These are phyloP conservation scores for Annulohypoxylon moriforme DNA, from an alignment of 495 filamentous ascomycete genomes.

Conservation along the genomic window DNA sequence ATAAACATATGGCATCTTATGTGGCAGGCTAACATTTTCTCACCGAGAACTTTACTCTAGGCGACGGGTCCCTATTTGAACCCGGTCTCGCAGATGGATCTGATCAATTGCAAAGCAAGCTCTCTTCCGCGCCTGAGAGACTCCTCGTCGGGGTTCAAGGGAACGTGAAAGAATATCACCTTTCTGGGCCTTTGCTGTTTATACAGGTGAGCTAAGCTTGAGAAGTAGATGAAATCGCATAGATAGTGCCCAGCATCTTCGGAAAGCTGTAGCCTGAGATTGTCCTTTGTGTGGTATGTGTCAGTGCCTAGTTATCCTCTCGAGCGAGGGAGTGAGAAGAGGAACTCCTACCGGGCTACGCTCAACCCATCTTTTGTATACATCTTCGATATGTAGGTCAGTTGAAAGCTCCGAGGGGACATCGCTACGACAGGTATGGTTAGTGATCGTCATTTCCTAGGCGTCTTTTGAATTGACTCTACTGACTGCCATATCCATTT, in stretches of 20 bases:
- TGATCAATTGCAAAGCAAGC: constrained; percentile 75
- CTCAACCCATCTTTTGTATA: constrained; percentile 65
- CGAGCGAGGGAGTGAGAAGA: constrained; percentile 1
- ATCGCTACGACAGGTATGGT: constrained; percentile 9
- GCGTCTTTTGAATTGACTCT: neutral
- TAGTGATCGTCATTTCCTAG: neutral
- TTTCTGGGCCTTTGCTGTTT: constrained; percentile 63
- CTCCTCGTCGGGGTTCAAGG: constrained; percentile 65
- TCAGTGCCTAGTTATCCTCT: constrained; percentile 9
- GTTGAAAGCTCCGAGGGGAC: constrained; percentile 53
- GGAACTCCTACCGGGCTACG: constrained; percentile 51
- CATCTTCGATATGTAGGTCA: constrained; percentile 64
- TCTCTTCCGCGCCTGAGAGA: constrained; percentile 69
- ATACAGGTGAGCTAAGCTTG: constrained; percentile 69
- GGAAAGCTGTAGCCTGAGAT: constrained; percentile 70
- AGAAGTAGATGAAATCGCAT: constrained; percentile 90
- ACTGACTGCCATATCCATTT: constrained; percentile 60
- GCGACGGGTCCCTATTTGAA: constrained; percentile 24
- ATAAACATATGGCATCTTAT: constrained; percentile 5
- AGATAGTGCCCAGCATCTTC: constrained; percentile 83
- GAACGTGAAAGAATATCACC: constrained; percentile 84
- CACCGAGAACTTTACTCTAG: neutral
- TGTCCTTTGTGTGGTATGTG: constrained; percentile 36
- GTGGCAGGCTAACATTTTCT: neutral
- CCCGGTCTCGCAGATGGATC: constrained; percentile 67